Conservation (phyloP, 371 early-diverging fungal species). For the Thermomucor indicae-seudaticae region DNA sequence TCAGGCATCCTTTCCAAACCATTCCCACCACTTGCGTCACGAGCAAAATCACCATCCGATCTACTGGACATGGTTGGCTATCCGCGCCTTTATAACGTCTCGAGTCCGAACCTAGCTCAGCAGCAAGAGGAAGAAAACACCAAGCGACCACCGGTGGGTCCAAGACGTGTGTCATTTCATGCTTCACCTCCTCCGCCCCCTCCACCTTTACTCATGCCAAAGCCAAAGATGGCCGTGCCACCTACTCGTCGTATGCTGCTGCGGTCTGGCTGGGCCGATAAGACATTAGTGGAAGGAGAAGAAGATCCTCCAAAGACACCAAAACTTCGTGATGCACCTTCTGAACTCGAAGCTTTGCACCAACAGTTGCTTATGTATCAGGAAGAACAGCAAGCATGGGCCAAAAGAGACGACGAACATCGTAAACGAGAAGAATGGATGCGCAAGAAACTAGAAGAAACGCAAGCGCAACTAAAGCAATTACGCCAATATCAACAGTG, state of each 20-base stretch:
- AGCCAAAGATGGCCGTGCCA: neutral
- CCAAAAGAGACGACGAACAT: conserved; percentile 3
- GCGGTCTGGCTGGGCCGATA: neutral
- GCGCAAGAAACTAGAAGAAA: conserved; percentile 3
- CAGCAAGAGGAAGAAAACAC: too few species aligned
- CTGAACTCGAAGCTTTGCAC: conserved; percentile 2
- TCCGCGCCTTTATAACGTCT: neutral
- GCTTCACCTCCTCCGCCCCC: neutral
- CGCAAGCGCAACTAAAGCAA: conserved; percentile 4
- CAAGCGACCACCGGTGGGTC: neutral
- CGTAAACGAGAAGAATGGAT: conserved; percentile 6
- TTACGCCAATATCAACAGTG: too few species aligned
- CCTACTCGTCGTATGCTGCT: neutral
- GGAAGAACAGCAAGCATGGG: conserved; percentile 3
- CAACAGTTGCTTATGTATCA: conserved; percentile 1
- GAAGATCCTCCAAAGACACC: neutral
- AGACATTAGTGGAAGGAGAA: neutral
- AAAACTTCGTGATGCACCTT: too few species aligned
- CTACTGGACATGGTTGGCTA: conserved; percentile 5
- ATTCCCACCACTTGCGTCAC: conserved; percentile 2
- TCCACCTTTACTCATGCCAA: neutral
- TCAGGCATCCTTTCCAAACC: neutral
- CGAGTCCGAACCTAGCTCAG: neutral
- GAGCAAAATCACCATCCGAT: neutral
- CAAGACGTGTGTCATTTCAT: conserved; percentile 2